Conservation (phyloP, 108 stramenopile genomes). For the Halocafeteria seosinensis region DNA sequence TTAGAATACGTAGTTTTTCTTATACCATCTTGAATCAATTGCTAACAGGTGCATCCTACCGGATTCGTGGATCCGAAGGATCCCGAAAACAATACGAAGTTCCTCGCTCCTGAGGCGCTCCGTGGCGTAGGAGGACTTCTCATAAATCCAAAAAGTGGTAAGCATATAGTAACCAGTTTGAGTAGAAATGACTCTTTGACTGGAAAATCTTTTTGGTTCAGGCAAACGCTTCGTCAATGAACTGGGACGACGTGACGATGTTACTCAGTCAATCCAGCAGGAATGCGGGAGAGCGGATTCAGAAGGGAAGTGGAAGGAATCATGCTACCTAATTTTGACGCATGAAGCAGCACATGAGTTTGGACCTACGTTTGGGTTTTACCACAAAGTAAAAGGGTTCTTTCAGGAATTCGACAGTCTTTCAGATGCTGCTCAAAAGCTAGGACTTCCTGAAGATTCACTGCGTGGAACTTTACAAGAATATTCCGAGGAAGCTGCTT, state of each 20-base stretch:
- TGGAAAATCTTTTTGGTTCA: too few species aligned
- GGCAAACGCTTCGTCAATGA: constrained; percentile 28
- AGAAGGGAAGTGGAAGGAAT: not conserved
- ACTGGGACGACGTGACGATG: constrained; percentile 12
- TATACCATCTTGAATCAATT: too few species aligned
- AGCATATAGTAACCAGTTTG: too few species aligned
- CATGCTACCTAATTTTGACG: not conserved
- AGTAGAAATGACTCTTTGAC: too few species aligned
- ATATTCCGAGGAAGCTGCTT: not conserved
- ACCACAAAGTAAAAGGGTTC: constrained; percentile 8
- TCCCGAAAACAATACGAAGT: constrained; percentile 62
- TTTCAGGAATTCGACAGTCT: constrained; percentile 2
- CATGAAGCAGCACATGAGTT: constrained; percentile 12
- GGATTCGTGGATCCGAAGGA: constrained; percentile 80
- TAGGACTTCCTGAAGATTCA: not conserved
- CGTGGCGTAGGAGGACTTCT: constrained; percentile 49
- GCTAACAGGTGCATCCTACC: constrained; percentile 92
- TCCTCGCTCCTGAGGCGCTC: constrained; percentile 56
- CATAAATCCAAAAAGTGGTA: constrained; percentile 3
- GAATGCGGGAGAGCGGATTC: not conserved
- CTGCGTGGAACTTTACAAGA: constrained; percentile 10
- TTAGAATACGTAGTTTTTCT: too few species aligned
- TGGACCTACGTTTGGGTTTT: constrained; percentile 12
- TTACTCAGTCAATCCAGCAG: constrained; percentile 8
- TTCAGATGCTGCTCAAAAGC: not conserved